Evolutionary conservation across 371 early-diverging fungal species (phyloP), one percentile per base, ranked within the genome.

Genomic region (Mucor indicus): DNA sequence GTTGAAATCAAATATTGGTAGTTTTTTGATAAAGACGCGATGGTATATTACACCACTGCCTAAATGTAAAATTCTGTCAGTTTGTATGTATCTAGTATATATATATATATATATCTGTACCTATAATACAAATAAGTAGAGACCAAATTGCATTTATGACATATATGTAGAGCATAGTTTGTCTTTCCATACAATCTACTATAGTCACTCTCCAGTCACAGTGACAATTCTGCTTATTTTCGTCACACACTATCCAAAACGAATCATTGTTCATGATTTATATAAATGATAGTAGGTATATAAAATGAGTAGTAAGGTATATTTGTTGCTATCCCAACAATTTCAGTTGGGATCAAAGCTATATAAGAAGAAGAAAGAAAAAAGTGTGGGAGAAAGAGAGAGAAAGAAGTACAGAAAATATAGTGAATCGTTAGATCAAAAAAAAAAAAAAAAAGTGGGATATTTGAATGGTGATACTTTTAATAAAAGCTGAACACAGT

Each of bases 191-290:
- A n/a, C 72, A 72, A 11, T 46, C 56, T 11, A 44, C 36, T 6
- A 65, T 44, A 7, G 50, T 55, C 15, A 68, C 32, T 53, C 68
- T 52, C 68, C 68, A 68, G 46, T 68, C 68, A 37, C 72, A 72
- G 38, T 72, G 65, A 39, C 66, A 65, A 10, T 38, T 21, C n/a
- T 60, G 40, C 1, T 38, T 31, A 16, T 47, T 37, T 12, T 47
- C 51, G 35, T 64, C 54, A 32, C 72, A 68, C 8, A 60, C 12
- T 16, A 60, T 22, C 72, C 72, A 72, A 47, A 62, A 68, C 21
- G 52, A 41, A 24, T 30, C 30, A 37, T 25, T 36, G 11, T 27
- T n/a, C 29, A 23, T 17, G 22, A 25, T 25, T 37, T 24, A 37
- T 37, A 27, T 16, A 32, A 35, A 30, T 2, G n/a, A n/a, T n/a